Percentiles rank a stretch among this genome's conserved stretches.
phyloP scores from a whole-genome alignment of 805 yeast genomes.

The Candida pseudoglaebosa region DNA sequence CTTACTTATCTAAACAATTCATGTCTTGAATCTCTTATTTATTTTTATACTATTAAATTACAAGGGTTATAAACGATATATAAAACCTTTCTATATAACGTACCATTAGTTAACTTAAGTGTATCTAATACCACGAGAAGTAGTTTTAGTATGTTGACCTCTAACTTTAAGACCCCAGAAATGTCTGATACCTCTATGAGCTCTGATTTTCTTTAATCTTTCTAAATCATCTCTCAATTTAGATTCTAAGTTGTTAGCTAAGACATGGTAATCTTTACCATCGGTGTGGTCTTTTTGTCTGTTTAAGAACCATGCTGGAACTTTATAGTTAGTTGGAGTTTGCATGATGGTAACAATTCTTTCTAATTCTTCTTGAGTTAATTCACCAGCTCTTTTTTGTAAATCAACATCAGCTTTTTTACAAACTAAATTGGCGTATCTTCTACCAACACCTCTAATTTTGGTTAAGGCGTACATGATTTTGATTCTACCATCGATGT shows the following conservation, averaged over 20 bases:
- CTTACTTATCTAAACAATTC: too few relatives aligned
- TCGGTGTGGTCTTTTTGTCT: constrained; percentile 98
- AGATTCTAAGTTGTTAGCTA: constrained; percentile 98
- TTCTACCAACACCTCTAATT: constrained; percentile 99
- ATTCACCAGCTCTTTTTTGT: constrained; percentile 99
- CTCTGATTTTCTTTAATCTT: constrained; percentile 99
- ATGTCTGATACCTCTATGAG: constrained; percentile 99
- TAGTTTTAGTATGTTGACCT: constrained; percentile 99
- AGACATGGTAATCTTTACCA: constrained; percentile 98
- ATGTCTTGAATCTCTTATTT: too few relatives aligned
- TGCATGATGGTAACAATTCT: constrained; percentile 99
- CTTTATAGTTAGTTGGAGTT: constrained; percentile 98
- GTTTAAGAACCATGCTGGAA: constrained; percentile 99
- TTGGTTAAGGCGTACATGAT: constrained; percentile 99
- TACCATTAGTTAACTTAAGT: constrained; percentile 4
- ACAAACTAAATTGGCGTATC: constrained; percentile 99
- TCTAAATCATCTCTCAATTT: constrained; percentile 99
- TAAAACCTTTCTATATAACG: constrained; percentile 7
- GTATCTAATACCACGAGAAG: constrained; percentile 74
- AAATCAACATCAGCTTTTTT: constrained; percentile 99
- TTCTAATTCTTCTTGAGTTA: constrained; percentile 99
- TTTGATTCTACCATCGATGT: constrained; percentile 99
- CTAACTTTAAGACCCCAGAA: constrained; percentile 99
- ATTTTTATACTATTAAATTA: constrained; percentile 15
- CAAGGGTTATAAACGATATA: constrained; percentile 15